Conservation (phyloP, 345 rosid genomes). For the Citrus mangshanensis region DNA sequence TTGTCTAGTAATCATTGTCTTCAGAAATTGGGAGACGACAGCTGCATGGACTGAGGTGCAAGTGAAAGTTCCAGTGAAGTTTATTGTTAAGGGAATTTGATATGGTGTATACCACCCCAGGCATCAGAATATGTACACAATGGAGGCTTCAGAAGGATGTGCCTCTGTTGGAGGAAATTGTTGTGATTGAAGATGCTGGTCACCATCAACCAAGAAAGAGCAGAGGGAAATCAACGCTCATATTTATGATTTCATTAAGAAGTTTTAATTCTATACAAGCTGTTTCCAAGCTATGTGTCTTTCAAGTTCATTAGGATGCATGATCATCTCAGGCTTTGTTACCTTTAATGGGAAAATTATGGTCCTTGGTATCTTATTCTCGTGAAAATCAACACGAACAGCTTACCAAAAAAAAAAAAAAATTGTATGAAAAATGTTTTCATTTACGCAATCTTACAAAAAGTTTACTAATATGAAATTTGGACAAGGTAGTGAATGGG, state of each 20-base stretch:
- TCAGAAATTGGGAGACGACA: conserved; percentile 79
- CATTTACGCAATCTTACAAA: too few relatives aligned
- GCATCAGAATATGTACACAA: conserved; percentile 51
- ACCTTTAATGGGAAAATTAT: too few relatives aligned
- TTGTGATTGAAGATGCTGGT: conserved; percentile 62
- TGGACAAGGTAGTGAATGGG: too few relatives aligned
- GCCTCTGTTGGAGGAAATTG: conserved; percentile 53
- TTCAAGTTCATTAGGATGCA: too few relatives aligned
- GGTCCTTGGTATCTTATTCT: too few relatives aligned
- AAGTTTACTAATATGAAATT: too few relatives aligned
- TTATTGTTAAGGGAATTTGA: conserved; percentile 61
- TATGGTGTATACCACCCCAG: conserved; percentile 58
- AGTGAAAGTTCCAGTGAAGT: conserved; percentile 67
- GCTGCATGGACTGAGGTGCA: conserved; percentile 57
- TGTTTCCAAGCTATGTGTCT: background rate
- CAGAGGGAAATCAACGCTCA: conserved; percentile 53
- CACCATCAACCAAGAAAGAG: conserved; percentile 70
- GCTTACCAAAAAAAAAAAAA: too few relatives aligned
- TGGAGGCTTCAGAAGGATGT: conserved; percentile 49
- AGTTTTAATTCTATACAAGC: conserved; percentile 17
- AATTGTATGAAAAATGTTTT: too few relatives aligned
- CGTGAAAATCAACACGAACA: too few relatives aligned
- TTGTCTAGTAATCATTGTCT: background rate
- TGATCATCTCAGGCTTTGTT: too few relatives aligned
- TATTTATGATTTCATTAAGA: conserved; percentile 49